phyloP scores from a whole-genome alignment of 2,329 filamentous ascomycete species.

The Ceratocystis colombiana region DNA sequence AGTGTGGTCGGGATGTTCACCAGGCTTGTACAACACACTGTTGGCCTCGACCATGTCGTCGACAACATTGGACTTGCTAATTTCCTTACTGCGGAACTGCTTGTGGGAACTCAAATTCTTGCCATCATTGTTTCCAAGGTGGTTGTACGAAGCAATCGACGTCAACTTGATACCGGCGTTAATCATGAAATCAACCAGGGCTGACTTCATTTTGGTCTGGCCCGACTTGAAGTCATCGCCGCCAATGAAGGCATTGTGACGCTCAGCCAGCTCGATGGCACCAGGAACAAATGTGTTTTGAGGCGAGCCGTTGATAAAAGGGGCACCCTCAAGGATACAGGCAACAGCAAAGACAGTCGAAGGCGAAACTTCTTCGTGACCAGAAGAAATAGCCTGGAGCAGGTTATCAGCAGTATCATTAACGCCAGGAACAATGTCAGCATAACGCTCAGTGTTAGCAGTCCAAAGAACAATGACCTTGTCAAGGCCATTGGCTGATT shows the following conservation, averaged over 20 bases:
- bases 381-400: conserved; percentile 71
- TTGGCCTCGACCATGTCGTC: conserved; percentile 99
- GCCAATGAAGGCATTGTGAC: conserved; percentile 81
- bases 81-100: conserved; percentile 99
- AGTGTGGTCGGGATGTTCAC: conserved; percentile 93
- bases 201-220: conserved; percentile 99
- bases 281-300: conserved; percentile 99
- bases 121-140: conserved; percentile 98
- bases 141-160: conserved; percentile 97
- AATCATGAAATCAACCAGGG: conserved; percentile 96
- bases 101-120: conserved; percentile 96
- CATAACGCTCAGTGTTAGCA: conserved; percentile 95
- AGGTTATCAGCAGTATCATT: conserved; percentile 97
- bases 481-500: conserved; percentile 71
- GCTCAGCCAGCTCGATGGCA: conserved; percentile 77
- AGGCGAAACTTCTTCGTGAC: conserved; percentile 84
- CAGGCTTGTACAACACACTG: conserved; percentile 74
- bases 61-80: conserved; percentile 97
- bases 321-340: conserved; percentile 75
- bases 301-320: conserved; percentile 98
- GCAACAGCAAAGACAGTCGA: conserved; percentile 95
- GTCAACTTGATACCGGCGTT: conserved; percentile 97
- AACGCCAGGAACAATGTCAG: conserved; percentile 75
- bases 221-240: conserved; percentile 99
- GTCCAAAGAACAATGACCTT: conserved; percentile 98